Evolutionary conservation across 2,329 filamentous ascomycete genomes (phyloP), one percentile per base, ranked within the genome.

Genomic region (Pyrenophora tritici-repentis): DNA sequence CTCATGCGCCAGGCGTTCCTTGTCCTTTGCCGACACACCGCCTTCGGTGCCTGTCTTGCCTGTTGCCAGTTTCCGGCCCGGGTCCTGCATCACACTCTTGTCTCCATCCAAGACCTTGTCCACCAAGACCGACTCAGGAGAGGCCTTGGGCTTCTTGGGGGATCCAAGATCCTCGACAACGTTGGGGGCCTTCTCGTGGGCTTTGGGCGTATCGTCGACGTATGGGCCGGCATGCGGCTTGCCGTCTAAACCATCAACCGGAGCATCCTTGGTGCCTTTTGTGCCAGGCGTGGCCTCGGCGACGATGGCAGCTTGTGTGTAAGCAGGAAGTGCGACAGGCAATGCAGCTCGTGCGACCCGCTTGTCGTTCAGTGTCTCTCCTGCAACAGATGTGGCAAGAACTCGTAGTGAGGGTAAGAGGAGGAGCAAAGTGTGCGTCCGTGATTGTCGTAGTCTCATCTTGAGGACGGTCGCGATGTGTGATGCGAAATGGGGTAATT

Each of bases 81-180:
- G 89, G 73, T 97, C 92, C 68, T 96, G 89, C 93, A 97, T 97
- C 51, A 97, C 91, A 34, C 92, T 91, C 70, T 96, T 82, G 53
- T 85, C 70, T n/a, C 71, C 69, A 36, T 62, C 81, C 55, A 81
- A 75, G 3, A 83, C 80, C 20, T 76, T 66, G 61, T 68, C 67
- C 12, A 63, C 55, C 24, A 62, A 45, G 26, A 75, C 72, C 22
- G 70, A 55, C 36, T 62, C 58, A 10, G 59, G 45, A 7, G 56
- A 44, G 24, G 53, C 55, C 13, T 58, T 42, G n/a, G 64, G 63
- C 39, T 67, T 55, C 68, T 72, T 54, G 57, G 71, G 50, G 0
- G 71, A 53, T 2, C 72, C 65, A 36, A 78, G 68, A 36, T 75
- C 73, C 45, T 75, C 71, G 6, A 75, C 64, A 2, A 63, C 67